Conservation (phyloP, 1,284 basidiomycete genomes). For the Kalmanozyma brasiliensis region DNA sequence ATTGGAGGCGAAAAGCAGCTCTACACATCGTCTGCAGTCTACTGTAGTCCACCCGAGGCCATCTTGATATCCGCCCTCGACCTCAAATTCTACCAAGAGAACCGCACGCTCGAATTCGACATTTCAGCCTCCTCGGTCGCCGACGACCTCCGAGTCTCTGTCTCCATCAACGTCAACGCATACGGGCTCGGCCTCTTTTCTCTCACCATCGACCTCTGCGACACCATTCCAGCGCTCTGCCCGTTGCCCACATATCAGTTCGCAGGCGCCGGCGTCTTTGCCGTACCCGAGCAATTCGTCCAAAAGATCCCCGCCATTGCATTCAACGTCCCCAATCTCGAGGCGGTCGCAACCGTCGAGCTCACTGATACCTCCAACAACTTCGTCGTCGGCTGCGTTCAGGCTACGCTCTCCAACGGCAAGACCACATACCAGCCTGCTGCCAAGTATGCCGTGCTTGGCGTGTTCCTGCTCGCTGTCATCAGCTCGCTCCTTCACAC, state of each 20-base stretch:
- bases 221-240: conserved; percentile 57
- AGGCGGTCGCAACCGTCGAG: conserved; percentile 85
- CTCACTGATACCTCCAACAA: conserved; percentile 76
- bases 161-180: conserved; percentile 58
- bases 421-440: conserved; percentile 80
- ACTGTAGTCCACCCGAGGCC: conserved; percentile 61
- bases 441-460: conserved; percentile 82
- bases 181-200: conserved; percentile 64
- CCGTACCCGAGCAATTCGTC: conserved; percentile 73
- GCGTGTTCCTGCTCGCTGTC: conserved; percentile 77
- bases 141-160: conserved; percentile 44
- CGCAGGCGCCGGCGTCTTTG: conserved; percentile 76
- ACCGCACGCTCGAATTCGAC: conserved; percentile 63
- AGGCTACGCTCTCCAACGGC: conserved; percentile 90
- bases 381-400: conserved; percentile 85
- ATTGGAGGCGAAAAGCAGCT: conserved; percentile 42
- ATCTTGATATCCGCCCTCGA: conserved; percentile 60
- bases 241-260: conserved; percentile 66
- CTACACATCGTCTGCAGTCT: conserved; percentile 61
- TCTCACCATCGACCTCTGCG: conserved; percentile 63
- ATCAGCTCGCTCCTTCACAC: conserved; percentile 78
- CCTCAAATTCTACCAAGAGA: conserved; percentile 58
- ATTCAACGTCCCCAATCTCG: conserved; percentile 88
- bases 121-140: conserved; percentile 59
- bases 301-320: conserved; percentile 80